Evolutionary conservation across 2,329 filamentous ascomycete genomes (phyloP), one percentile per base, ranked within the genome.

Genomic region (Penicillium oxalicum): DNA sequence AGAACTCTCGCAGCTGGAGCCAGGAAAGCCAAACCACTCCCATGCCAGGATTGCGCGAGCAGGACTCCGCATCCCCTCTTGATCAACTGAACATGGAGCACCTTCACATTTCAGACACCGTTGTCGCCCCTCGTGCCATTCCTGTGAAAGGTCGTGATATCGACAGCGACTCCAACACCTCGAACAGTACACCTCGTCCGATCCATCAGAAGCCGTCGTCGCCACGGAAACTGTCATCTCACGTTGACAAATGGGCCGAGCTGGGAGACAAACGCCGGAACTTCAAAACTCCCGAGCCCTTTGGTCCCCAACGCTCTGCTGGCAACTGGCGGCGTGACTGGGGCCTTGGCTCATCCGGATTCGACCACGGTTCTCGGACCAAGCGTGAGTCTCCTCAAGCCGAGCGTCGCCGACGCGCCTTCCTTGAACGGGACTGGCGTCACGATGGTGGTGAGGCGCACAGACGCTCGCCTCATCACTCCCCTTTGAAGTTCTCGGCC

Each of bases 211-310:
- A 83, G n/a, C 80, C 86, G 60, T 81, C 83, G 12, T 79, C 87
- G 38, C 78, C 83, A 1, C 68, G 69, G 53, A 63, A 63, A 35
- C 12, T 6, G 27, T 63, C 40, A n/a, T 25, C 63, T 6, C 63
- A 62, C 28, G 51, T 87, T 45, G 91, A 96, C 70, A 95, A 95
- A 68, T 97, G 91, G 91, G 82, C 87, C 25, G 87, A 83, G 9
- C 77, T 97, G 42, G 91, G 91, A 54, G 87, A 95, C 37, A 57
- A 59, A 48, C 82, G 91, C 47, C 84, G 90, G 52, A 87, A 82
- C 50, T 81, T 78, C 63, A 77, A 79, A 40, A 69, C 73, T 40
- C 73, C 77, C 52, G 72, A 79, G 27, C 72, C 74, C 75, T 55
- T 75, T 76, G 40, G 74, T 77, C 47, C 69, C 61, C 56, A 75